Evolutionary conservation across 768 basidiomycete genomes (phyloP), one percentile per base, ranked within the genome.

Genomic region (button mushroom (Agaricus bisporus)): DNA sequence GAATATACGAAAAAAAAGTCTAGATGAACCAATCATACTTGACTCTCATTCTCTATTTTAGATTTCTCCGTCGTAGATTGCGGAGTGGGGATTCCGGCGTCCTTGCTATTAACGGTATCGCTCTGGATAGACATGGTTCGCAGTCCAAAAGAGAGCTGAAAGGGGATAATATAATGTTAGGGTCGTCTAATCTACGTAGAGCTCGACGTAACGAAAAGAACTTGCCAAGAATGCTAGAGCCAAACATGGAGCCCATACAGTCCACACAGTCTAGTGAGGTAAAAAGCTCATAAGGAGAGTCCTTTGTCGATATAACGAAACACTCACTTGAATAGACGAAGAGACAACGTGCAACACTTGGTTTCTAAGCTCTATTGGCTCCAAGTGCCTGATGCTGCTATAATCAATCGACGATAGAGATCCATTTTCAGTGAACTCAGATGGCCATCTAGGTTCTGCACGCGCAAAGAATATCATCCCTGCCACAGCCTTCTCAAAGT

Each of bases 381-480:
- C 62, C 46, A 86, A 70, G 28, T 62, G 68, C 56, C 68, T 70
- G 55, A 82, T 68, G 36, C 65, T 72, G 60, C 71, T 76, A 65
- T 83, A 82, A 62, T 86, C 70, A 53, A 86, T 73, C 4, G 79
- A 77, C 14, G 77, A 67, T 8, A 70, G 70, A 15, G 73, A 69
- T 42, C 67, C 65, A 42, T 72, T 63, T 20, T 78, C 66, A 36
- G 66, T 62, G 60, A 81, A 56, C 52, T 70, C 72, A 22, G 73
- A 52, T 17, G 86, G 85, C 59, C 88, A 66, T 51, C 71, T 70
- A 36, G 63, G 65, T 39, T 73, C 66, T 5, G 83, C 65, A 48
- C 75, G 72, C 41, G 73, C 78, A 63, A 84, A 76, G 66, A 88
- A 91, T 55, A 88, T 73, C 39, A 88, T 80, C 15, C 89, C 88